These are phyloP conservation scores for Alternaria arbusti DNA, from an alignment of 2,329 filamentous ascomycete species.

Conservation along the genomic window DNA sequence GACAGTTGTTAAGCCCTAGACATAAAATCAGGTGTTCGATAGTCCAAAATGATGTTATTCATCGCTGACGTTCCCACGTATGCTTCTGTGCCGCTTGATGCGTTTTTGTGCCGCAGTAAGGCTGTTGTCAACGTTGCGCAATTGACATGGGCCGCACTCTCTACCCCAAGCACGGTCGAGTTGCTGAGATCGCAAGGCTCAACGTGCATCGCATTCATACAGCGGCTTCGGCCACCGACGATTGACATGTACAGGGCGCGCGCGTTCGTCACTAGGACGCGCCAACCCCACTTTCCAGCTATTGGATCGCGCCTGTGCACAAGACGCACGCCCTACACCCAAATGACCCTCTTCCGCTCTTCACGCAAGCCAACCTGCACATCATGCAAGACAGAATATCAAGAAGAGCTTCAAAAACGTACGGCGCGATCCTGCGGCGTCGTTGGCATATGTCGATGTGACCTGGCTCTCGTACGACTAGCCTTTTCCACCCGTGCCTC, in stretches of 20 bases:
- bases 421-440: background rate
- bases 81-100: background rate
- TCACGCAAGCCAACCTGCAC: background rate
- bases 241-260: conserved; percentile 15
- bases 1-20: conserved; percentile 27
- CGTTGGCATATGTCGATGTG: background rate
- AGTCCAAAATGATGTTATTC: background rate
- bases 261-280: background rate
- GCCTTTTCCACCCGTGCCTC: background rate
- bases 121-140: background rate
- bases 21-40: background rate
- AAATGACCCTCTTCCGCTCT: background rate
- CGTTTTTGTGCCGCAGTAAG: background rate
- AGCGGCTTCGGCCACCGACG: background rate
- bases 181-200: background rate
- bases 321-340: conserved; percentile 9
- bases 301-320: background rate
- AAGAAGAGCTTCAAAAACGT: background rate
- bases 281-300: background rate
- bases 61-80: background rate
- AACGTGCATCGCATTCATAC: background rate
- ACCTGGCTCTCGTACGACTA: background rate
- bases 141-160: background rate
- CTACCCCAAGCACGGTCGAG: background rate
- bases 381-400: background rate